Base-by-base conservation (phyloP, 2,329 filamentous ascomycete species). In the Fusarium poae region DNA sequence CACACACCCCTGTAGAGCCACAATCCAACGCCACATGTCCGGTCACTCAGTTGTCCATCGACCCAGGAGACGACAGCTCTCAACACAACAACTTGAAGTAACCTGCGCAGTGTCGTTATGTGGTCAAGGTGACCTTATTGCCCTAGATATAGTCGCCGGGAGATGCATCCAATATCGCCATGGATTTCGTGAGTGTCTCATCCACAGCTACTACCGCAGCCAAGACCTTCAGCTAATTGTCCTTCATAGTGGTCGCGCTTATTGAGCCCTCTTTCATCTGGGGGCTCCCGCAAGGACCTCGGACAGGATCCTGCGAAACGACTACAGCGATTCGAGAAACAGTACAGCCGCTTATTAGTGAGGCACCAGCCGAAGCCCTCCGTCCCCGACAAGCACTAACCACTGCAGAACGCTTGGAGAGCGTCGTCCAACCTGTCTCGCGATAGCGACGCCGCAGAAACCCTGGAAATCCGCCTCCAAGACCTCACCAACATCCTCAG, bases 401-500 rank as follows among this genome's bases (percentile, higher is more conserved):
- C 29, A 21, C 30, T 21, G 40, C 80, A 88, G 79, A 74, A 77
- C 78, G 83, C 84, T 79, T 91, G 88, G 88, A 85, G 88, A 74
- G 85, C 83, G 65, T 85, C 86, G 18, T 84, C 86, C 65, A 90
- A 89, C 77, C 82, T 91, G 32, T 80, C 86, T 62, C 81, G 81
- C 72, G 88, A 91, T 72, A 81, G 83, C 76, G 87, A 89, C 67
- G 86, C 88, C 48, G 87, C 87, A 77, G 88, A 90, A 74, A 84
- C 83, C 57, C 83, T 91, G 76, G 87, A 90, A 77, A 83, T 86
- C 67, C 84, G 86, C 59, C 85, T 91, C 27, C 87, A 89, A 71
- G 86, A 89, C 72, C 84, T 91, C 42, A 89, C 87, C 70, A 86
- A 85, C 71, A 90, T 97, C 74, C 89, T 98, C 68, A 91, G 89